Evolutionary conservation across 2,329 filamentous ascomycete genomes (phyloP), one percentile per base, ranked within the genome.

Genomic region (Boeremia exigua): DNA sequence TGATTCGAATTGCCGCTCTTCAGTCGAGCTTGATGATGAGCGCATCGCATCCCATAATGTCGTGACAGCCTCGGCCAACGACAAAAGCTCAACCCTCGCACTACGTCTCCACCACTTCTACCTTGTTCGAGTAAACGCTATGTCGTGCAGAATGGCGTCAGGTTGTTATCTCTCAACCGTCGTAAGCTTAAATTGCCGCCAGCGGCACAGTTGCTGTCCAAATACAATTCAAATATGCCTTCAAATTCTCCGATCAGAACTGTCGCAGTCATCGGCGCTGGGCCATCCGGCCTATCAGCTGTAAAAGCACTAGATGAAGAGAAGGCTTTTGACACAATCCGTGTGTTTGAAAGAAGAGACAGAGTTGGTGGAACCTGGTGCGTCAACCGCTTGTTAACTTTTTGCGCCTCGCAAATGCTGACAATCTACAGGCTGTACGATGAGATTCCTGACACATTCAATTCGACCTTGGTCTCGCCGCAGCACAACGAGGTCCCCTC

Each of bases 341-440:
- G 83, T 6, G 83, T 88, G 0, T 88, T 88, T 66, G 86, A 88
- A 65, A 77, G 86, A 25, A 80, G 84, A 44, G 82, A 86, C 56
- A 79, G 77, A 9, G 77, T 84, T 1, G 86, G 86, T 46, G 86
- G 86, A n/a, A 86, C 82, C 48, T 88, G 86, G 86, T 87, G 68
- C 67, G 79, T 30, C 2, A 19, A 17, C 9, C 9, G 3, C 3
- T 11, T 12, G 12, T 37, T 9, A 5, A 5, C 8, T 37, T 14
- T 37, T 23, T 10, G 17, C 5, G 6, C 3, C 8, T 4, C 9
- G 10, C 7, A 3, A 1, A 6, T 29, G 29, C 17, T 45, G 15
- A 51, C 9, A 14, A 11, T 7, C 5, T 17, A 0, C 15, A 70
- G 68, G 69, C 43, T 70, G 17, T 60, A 67, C 36, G 66, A 69